Base-by-base conservation (phyloP, 768 basidiomycete species). In the Trametes coccinea region DNA sequence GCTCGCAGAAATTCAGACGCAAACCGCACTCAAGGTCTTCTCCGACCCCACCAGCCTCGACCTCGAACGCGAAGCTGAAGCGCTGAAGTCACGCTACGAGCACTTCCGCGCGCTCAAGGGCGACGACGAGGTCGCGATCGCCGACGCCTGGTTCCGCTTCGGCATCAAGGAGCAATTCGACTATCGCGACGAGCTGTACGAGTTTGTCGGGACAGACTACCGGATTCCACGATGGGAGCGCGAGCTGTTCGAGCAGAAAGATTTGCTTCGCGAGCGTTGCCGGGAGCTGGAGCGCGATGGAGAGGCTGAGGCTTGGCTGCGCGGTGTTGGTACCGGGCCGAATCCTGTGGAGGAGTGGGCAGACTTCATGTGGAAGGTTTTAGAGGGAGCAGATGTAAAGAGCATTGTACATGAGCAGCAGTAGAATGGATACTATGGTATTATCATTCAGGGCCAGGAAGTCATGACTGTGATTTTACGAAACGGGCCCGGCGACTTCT, bases 1-100 rank as follows among this genome's bases (percentile, higher is more conserved):
- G 0, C 69, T 93, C 0, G 78, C 87, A 52, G 92, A 97, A 72
- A 84, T 83, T 0, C 94, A 96, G 73, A 87, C 87, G 0, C 83
- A 81, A 0, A 87, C 84, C 1, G 79, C 83, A 9, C 71, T 86
- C 27, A 77, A 78, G 29, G 83, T 81, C 0, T 88, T 91, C 62
- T 74, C 76, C 7, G 67, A 84, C 51, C 85, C 84, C 1, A 67
- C 69, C 22, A 70, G 78, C 17, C 73, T 91, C 4, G 80, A 90
- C 63, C 58, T 70, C 37, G 71, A 73, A 5, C 68, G 70, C 31
- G 88, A 88, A 67, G 75, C 77, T 0, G 73, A 73, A 16, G 80
- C 74, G 14, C 71, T 88, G 46, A 67, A 83, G 13, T 72, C 77
- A 8, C 82, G 84, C 5, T 81, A 82, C 55, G 76, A 79, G 40